A percentile compares a stretch with the other conserved stretches of the same genome.
Evolutionary conservation across 179 eudicot genomes (phyloP).

Genomic region (Nepenthes alata): DNA sequence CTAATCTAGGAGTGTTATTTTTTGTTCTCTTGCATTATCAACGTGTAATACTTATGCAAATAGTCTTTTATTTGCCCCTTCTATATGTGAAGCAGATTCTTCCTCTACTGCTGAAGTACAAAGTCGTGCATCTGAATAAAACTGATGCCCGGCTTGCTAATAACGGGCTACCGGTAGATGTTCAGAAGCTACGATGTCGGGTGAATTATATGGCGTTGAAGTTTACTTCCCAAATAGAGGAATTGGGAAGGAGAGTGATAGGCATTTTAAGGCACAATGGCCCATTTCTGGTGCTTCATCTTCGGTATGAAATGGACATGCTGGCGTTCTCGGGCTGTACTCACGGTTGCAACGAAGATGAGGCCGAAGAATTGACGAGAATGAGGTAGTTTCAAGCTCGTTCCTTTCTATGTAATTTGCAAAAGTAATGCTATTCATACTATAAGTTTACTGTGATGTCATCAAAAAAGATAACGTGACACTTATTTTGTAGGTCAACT

Average conservation of each 20-base stretch:
- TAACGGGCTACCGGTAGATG: constrained; percentile 47
- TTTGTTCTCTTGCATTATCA: not conserved
- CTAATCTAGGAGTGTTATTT: not conserved
- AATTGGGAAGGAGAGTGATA: constrained; percentile 43
- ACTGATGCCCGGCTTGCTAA: constrained; percentile 68
- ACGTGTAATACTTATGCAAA: no score
- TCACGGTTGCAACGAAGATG: constrained; percentile 46
- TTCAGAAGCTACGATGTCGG: constrained; percentile 51
- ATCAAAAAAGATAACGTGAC: not conserved
- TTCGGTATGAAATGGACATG: constrained; percentile 79
- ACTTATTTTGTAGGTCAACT: not conserved
- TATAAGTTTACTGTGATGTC: no score
- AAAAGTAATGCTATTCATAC: no score
- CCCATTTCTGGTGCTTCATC: constrained; percentile 56
- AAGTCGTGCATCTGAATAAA: constrained; percentile 52
- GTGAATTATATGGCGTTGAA: constrained; percentile 46
- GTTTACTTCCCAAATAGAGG: constrained; percentile 53
- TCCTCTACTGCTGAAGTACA: constrained; percentile 43
- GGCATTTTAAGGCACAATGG: constrained; percentile 40
- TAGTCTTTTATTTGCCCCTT: not conserved
- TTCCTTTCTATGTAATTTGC: not conserved
- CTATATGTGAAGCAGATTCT: constrained; percentile 33
- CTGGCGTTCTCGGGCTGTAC: constrained; percentile 67
- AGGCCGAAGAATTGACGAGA: constrained; percentile 43
- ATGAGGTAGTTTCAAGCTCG: constrained; percentile 37